Base-by-base conservation (phyloP, 345 rosid species). In the Garcia nutans region DNA sequence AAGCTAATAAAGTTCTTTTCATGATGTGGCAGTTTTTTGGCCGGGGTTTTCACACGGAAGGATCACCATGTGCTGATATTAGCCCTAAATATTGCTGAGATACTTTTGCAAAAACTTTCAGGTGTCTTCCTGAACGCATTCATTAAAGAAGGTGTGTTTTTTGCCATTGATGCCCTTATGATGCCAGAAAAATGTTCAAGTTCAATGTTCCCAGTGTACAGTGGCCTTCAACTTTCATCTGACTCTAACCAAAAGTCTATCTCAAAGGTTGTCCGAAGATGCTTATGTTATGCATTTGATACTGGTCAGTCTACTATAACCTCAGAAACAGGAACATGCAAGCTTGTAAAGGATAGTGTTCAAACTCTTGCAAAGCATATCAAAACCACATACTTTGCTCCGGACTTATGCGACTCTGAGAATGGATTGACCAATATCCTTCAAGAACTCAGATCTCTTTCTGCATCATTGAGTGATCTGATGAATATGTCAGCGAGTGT, bases 131-230 rank as follows among this genome's bases (percentile, higher is more conserved):
- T 90, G 82, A 86, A 84, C 76, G 84, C 92, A 70, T 95, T 95
- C 76, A 82, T 90, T 26, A 95, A 88, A 83, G 99, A 95, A 79
- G 99, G 99, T 65, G 94, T 91, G 44, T 78, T 88, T 73, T 95
- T 89, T 65, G 92, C 97, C 33, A 85, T 95, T 31, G 91, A 89
- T 84, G 86, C 90, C 58, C 90, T 93, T 54, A 58, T 79, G 65
- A 80, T 71, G 57, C 89, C 94, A 4, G 91, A 85, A 80, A 88
- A 87, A 78, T 80, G 91, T 78, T 86, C 87, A 0, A 77, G 76
- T 55, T 50, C 65, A 22, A 82, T 82, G 81, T 83, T 84, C 81
- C 90, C 90, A 0, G 84, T 72, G 64, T 79, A 65, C 60, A 75
- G 78, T 78, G 83, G 83, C 75, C 73, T 83, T 58, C 91, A 83